Conservation (phyloP, 257 asterid species). For the Jasminum sambac region DNA sequence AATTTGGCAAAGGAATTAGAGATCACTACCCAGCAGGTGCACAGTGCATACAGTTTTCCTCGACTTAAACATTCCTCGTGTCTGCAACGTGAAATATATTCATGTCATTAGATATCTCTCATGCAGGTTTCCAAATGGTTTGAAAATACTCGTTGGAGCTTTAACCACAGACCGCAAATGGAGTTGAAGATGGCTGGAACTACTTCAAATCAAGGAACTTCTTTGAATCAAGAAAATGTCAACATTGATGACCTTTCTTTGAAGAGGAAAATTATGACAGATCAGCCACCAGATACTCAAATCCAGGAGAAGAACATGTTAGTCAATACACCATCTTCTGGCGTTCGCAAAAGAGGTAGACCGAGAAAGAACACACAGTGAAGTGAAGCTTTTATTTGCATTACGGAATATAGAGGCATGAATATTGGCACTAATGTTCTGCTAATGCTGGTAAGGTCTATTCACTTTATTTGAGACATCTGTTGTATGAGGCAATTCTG, state of each 20-base stretch:
- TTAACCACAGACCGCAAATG: conserved; percentile 50
- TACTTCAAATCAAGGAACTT: conserved; percentile 3
- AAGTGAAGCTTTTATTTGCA: neutral
- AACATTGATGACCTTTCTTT: neutral
- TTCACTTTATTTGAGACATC: neutral
- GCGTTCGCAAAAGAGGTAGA: conserved; percentile 33
- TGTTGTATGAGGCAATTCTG: conserved; percentile 9
- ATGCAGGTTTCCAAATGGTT: conserved; percentile 85
- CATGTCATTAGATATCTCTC: neutral
- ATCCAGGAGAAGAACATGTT: conserved; percentile 18
- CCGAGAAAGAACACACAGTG: conserved; percentile 30
- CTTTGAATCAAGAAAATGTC: conserved; percentile 9
- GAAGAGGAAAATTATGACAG: conserved; percentile 28
- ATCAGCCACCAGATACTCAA: conserved; percentile 17
- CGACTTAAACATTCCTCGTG: neutral
- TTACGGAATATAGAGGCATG: neutral
- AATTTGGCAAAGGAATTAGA: conserved; percentile 75
- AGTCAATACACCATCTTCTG: conserved; percentile 29
- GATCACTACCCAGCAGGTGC: conserved; percentile 65
- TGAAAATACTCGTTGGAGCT: conserved; percentile 86
- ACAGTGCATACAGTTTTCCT: conserved; percentile 1
- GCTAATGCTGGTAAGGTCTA: conserved; percentile 2
- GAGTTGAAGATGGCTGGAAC: conserved; percentile 36
- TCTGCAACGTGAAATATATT: neutral
- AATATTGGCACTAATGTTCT: neutral